Base-by-base conservation (phyloP, 495 filamentous ascomycete species). In the Sordaria brevicollis region DNA sequence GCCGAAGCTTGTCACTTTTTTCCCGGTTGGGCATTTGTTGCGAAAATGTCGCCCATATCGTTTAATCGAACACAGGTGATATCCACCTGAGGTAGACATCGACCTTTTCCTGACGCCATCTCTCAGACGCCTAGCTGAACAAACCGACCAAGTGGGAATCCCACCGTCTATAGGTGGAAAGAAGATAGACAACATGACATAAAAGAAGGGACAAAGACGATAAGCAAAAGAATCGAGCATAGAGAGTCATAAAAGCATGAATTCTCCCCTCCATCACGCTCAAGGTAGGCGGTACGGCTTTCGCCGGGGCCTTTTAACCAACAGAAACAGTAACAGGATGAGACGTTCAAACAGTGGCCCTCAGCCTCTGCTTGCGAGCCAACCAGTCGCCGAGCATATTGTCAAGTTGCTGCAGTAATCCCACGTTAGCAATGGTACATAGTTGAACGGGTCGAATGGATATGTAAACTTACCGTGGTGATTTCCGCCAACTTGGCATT, bases 341-440 rank as follows among this genome's bases (percentile, higher is more conserved):
- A 68, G 71, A 37, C 39, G 31, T 65, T 78, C 75, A 84, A 36
- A 82, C 73, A 25, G 77, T 76, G 62, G 81, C 81, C 65, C 85
- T 76, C 25, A 84, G 75, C 62, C 86, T 79, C 73, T 86, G 85
- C 75, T 90, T 91, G 65, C 89, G 85, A 37, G 89, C 86, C 29
- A 95, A 79, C 90, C 91, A 96, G 69, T 92, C 89, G 49, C 91
- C 90, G 65, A 97, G 85, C 87, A 96, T 88, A 15, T 92, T 88
- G 80, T 97, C 93, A 70, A 97, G 83, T 81, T 91, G 88, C 80
- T 89, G 68, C 65, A 66, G 36, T 66, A 10, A 66, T 9, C 35
- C 38, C 75, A 70, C 75, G 78, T 76, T 67, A 77, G 71, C 65
- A 66, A 34, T 7, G 29, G 10, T 31, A 25, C 36, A 67, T 36